Evolutionary conservation across 129 eudicot genomes (phyloP), one percentile per base, ranked within the genome.

Genomic region (Ambrosia artemisiifolia): DNA sequence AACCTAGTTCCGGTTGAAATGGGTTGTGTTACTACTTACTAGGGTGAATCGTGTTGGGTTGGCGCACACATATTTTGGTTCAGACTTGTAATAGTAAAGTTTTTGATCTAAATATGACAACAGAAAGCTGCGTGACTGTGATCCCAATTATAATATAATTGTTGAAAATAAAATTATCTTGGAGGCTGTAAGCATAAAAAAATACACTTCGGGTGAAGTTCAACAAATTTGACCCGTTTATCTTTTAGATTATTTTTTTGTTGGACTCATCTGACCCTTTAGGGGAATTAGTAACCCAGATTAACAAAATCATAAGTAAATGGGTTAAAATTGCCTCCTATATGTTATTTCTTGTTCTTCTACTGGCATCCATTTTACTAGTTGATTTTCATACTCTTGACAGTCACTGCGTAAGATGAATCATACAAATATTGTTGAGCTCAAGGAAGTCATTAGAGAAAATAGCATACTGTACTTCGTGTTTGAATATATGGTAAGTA

Each of bases 361-460:
- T 20, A 0, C 12, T 16, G 24, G 59, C 80, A 14, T 60, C 20
- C 18, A 18, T 61, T 50, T 70, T 44, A 46, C 57, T 62, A 62
- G 6, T 64, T 10, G 20, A 62, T 5, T 8, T 57, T 65, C 28
- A 50, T 69, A n/a, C 72, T 49, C 46, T 54, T 85, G 61, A 60
- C 88, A 88, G 97, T 92, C 97, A 1, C 60, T 92, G 81, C 83
- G 86, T 81, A 88, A 81, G 80, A 83, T 92, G 97, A 88, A 72
- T 83, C 96, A 92, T 80, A 86, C 94, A 44, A 92, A 88, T 79
- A 83, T 92, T 74, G 97, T 92, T 65, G 86, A 88, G 89, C 97
- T 92, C 60, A 92, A 88, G 83, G 96, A 92, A 84, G 97, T 92
- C 6, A 87, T 92, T 33, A 85, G 96, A 65, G 96, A 91, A 57